Evolutionary conservation across 2,329 filamentous ascomycete species (phyloP), one percentile per base, ranked within the genome.

Genomic region (Epichloe sylvatica): DNA sequence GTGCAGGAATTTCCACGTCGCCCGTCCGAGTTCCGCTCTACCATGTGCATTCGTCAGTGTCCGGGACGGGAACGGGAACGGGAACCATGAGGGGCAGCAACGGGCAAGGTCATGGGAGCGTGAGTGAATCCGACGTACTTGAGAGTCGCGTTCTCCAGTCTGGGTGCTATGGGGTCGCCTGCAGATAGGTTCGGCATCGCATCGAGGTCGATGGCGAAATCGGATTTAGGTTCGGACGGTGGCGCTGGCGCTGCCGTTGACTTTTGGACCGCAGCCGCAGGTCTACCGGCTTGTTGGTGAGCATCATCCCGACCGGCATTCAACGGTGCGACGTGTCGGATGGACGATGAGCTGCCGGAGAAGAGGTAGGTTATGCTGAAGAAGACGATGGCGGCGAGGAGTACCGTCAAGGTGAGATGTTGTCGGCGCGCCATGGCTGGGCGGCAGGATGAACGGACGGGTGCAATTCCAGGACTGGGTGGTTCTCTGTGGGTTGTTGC

Each of bases 71-170:
- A 25, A 15, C 15, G 6, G 4, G 19, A 7, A 25, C 17, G 3
- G 19, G 12, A 25, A 15, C 15, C 15, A 9, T 4, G 7, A 38
- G 37, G 13, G 7, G 37, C 9, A 17, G n/a, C 8, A 19, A 9
- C 19, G 41, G 36, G 36, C 33, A 46, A 15, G 7, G 23, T 25
- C 7, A 15, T 19, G 35, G 19, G 19, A 19, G 19, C 19, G 19
- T 19, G n/a, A 4, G 25, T 13, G 19, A 33, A 8, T 2, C 2
- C 44, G 38, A 60, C 73, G 46, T 70, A 84, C 81, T 91, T 92
- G 49, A 80, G 71, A 6, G 86, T 92, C 52, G 83, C 85, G 67
- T 92, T 92, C 61, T 86, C 86, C 48, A 92, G 71, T 67, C 87
- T 89, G 1, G 85, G 83, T 46, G 86, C 86, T 59, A 89, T 91